phyloP scores from a whole-genome alignment of 2,329 filamentous ascomycete genomes.

The Rhinocladiella mackenziei region DNA sequence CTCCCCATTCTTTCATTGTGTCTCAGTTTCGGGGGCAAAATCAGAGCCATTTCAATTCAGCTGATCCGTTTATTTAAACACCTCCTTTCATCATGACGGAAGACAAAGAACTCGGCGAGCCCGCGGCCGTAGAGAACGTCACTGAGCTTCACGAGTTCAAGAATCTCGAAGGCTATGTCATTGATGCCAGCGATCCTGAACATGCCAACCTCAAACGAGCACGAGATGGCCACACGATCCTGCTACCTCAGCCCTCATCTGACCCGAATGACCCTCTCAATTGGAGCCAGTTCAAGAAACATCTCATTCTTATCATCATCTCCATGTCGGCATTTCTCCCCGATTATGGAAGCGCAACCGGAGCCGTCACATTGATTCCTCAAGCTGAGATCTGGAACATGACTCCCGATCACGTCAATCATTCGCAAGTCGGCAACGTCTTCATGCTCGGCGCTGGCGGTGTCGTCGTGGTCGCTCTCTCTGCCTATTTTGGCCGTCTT shows the following conservation, averaged over 20 bases:
- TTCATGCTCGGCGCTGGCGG: constrained; percentile 45
- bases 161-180: constrained; percentile 35
- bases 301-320: constrained; percentile 39
- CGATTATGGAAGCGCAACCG: constrained; percentile 43
- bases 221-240: constrained; percentile 41
- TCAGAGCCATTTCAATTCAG: no score
- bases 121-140: constrained; percentile 12
- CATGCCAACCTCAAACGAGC: constrained; percentile 33
- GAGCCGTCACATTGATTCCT: constrained; percentile 39
- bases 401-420: constrained; percentile 39
- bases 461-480: constrained; percentile 39
- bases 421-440: constrained; percentile 41
- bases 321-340: constrained; percentile 39
- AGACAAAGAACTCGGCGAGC: constrained; percentile 20
- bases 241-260: constrained; percentile 39
- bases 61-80: no score
- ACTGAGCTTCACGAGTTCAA: constrained; percentile 25
- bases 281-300: constrained; percentile 36
- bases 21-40: no score
- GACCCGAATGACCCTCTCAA: constrained; percentile 41
- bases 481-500: constrained; percentile 43
- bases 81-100: constrained; percentile 9
- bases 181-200: constrained; percentile 33
- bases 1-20: no score
- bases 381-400: constrained; percentile 40